Evolutionary conservation across 805 yeast species (phyloP), one percentile per base, ranked within the genome.

Genomic region (Zygosaccharomyces rouxii): DNA sequence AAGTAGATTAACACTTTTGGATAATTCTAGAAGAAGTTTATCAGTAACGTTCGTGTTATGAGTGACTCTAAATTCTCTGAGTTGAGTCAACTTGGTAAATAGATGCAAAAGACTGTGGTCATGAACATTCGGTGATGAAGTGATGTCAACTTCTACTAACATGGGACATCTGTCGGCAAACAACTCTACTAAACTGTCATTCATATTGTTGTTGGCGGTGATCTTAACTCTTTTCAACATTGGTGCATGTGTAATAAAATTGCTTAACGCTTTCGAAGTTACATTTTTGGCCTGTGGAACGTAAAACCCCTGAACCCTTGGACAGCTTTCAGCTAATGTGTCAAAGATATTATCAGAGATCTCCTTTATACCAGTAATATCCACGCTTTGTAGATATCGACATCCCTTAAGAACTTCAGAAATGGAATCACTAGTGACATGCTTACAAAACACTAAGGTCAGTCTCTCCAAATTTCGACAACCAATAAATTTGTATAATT

Each of bases 141-240:
- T 90, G 43, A 92, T 74, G 68, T 92, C 98, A 45, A 94, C 84
- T 67, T 92, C 99, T 14, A 90, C 95, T 42, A 92, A 72, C 48
- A 83, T 75, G 37, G 84, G 84, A 66, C 97, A 92, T 62, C 77
- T 77, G n/a, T 72, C 71, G 46, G 85, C 82, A 66, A 89, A 72
- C 19, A 76, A 74, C 35, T 71, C 59, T 5, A 90, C 73, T 9
- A 84, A 74, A 7, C 69, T 77, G 64, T 87, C 94, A 42, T 83
- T 77, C 49, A 92, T 77, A 48, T 75, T 74, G 31, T 70, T 70
- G 62, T 88, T 85, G 48, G 85, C 86, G 49, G 89, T 83, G 46
- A 94, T 75, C 61, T 88, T 88, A 44, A 92, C 81, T 57, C 98
- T 76, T 62, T 89, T 88, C 54, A 92, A 72, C 74, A 81, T 74